Evolutionary conservation across 768 basidiomycete genomes (phyloP), one percentile per base, ranked within the genome.

Genomic region (Tremella mesenterica): DNA sequence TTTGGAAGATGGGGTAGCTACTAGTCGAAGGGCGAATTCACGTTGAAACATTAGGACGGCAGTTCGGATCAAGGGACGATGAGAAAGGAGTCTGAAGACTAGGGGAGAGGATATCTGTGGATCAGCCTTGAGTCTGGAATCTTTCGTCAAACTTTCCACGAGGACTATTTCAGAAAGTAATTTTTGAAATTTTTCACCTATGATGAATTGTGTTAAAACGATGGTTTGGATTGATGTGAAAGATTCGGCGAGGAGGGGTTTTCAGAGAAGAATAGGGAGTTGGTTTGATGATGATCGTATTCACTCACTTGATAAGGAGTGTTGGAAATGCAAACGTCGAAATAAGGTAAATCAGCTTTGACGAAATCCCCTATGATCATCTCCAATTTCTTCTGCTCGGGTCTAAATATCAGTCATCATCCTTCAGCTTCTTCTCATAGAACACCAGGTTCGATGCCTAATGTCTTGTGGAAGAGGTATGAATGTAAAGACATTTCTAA

Each of bases 1-100:
- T 4, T 81, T 77, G 2, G 87, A 83, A 7, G 83, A 83, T 0
- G 95, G 90, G 21, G 81, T 78, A 3, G 93, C 93, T 36, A 87
- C 83, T 10, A 99, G 81, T 1, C 95, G 85, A 56, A 92, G 78
- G 0, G 95, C 95, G 67, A 99, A 99, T 74, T 99, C 95, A 52
- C 91, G 85, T 76, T 99, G 95, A 77, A 99, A 99, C 95, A 99
- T 99, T 76, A 99, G 86, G 57, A 99, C 89, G 29, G 90, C 88
- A 53, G 86, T 82, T 23, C 93, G 88, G 71, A 87, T 89, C 39
- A 96, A 78, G 0, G 95, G 95, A 1, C 95, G 86, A 65, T 96
- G 91, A 2, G 95, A 97, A 45, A 97, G 83, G 29, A 99, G 81
- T 55, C 88, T 87, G 80, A 99, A 99, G 51, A 96, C 85, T 46